Conservation (phyloP, 2,329 filamentous ascomycete species). For the Paraconiothyrium brasiliense region DNA sequence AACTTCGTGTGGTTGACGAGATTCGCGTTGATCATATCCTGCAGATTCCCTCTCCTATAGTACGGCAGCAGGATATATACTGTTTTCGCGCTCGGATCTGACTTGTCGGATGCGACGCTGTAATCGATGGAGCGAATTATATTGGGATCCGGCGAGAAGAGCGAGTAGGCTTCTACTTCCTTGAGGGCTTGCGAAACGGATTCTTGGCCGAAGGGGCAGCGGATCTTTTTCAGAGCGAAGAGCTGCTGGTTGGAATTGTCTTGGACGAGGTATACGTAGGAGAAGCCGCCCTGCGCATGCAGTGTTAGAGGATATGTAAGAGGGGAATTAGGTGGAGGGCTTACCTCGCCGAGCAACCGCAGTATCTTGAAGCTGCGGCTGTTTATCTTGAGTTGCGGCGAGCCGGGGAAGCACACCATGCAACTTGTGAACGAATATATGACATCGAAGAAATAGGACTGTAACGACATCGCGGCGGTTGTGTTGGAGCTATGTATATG, state of each 20-base stretch:
- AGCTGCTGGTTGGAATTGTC: slow-evolving; percentile 84
- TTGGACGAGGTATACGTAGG: slow-evolving; percentile 98
- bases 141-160: slow-evolving; percentile 83
- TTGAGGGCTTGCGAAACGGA: slow-evolving; percentile 94
- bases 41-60: slow-evolving; percentile 92
- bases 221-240: slow-evolving; percentile 97
- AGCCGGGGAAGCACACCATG: slow-evolving; percentile 94
- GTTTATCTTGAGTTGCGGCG: slow-evolving; percentile 95
- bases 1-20: slow-evolving; percentile 93
- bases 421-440: slow-evolving; percentile 93
- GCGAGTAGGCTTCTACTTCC: slow-evolving; percentile 94
- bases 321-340: slow-evolving; percentile 27
- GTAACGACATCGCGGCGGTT: slow-evolving; percentile 42
- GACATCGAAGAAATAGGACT: slow-evolving; percentile 79
- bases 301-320: neutral
- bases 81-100: slow-evolving; percentile 79
- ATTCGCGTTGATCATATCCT: slow-evolving; percentile 99
- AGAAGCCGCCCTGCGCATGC: slow-evolving; percentile 83
- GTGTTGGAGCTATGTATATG: slow-evolving; percentile 4
- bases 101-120: slow-evolving; percentile 76
- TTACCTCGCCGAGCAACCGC: slow-evolving; percentile 88
- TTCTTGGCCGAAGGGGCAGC: slow-evolving; percentile 96
- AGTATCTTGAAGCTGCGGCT: slow-evolving; percentile 94
- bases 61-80: slow-evolving; percentile 97
- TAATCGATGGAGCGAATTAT: slow-evolving; percentile 90